Base-by-base conservation (phyloP, 129 eudicot genomes). In the Helianthus annuus region DNA sequence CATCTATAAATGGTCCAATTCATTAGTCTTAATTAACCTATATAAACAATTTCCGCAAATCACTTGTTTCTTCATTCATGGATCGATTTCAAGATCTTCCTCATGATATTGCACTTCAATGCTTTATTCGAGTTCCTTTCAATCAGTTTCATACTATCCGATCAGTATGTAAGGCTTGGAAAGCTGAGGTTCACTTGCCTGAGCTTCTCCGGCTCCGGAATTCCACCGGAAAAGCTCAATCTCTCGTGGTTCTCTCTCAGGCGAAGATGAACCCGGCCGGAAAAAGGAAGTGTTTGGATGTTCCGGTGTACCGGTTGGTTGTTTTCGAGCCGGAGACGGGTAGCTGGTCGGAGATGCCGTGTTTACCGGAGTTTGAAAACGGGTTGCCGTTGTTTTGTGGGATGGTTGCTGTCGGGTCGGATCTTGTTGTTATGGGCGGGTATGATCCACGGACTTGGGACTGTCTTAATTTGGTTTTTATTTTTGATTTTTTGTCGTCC, bases 371-470 rank as follows among this genome's bases (percentile, higher is more conserved):
- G 14, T 69, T 29, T 48, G 10, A 71, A 0, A 57, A 80, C 32
- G 92, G 85, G 71, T 71, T 88, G 74, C 97, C 95, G 11, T 46
- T 88, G 88, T 88, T 85, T 68, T 81, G 82, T 17, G 90, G 80
- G 86, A 73, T 88, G 14, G 88, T 82, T 9, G 86, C 76, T 1
- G 82, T 84, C 42, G 92, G 97, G 82, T 68, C 70, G 76, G 68
- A 78, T 66, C 74, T 91, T 8, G 89, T 91, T 65, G 83, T 87
- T 52, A 69, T 87, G 76, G 97, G 91, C 45, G 97, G 97, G 85
- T 79, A 80, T 66, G 72, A 85, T 77, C 88, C 88, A 42, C 74
- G 15, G 0, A 77, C 85, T 15, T 81, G 86, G 88, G 81, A 72
- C n/a, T 86, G 80, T 49, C 68, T 74, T 2, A 63, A 45, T 45